Evolutionary conservation across 495 filamentous ascomycete genomes (phyloP).

Genomic region (Aspergillus bridgeri): DNA sequence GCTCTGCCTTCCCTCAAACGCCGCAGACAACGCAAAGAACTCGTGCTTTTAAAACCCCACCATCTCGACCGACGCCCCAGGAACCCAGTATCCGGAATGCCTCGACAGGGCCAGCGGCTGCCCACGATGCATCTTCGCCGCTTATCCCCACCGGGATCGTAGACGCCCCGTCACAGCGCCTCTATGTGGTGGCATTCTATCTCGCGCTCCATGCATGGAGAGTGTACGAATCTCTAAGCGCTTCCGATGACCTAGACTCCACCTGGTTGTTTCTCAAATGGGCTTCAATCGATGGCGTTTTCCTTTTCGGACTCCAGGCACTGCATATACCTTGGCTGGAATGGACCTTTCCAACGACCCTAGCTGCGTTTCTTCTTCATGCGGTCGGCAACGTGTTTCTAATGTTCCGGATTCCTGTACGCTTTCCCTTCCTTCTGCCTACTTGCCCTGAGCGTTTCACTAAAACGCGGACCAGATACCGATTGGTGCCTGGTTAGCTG

Average conservation of each 20-base stretch:
- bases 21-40: constrained; percentile 46
- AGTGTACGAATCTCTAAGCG: constrained; percentile 76
- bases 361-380: constrained; percentile 63
- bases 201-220: constrained; percentile 70
- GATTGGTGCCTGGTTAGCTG: constrained; percentile 62
- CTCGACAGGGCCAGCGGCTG: constrained; percentile 21
- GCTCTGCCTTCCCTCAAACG: constrained; percentile 67
- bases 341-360: constrained; percentile 70
- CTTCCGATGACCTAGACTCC: constrained; percentile 73
- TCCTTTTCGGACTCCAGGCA: constrained; percentile 78
- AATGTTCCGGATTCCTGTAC: constrained; percentile 85
- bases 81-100: constrained; percentile 26
- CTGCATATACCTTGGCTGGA: constrained; percentile 94
- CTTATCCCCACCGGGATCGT: constrained; percentile 69
- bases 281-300: constrained; percentile 75
- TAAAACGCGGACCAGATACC: constrained; percentile 51
- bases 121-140: constrained; percentile 45
- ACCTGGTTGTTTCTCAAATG: constrained; percentile 92
- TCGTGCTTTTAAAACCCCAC: constrained; percentile 30
- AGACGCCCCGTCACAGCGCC: constrained; percentile 83
- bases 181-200: constrained; percentile 80
- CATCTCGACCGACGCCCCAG: constrained; percentile 26
- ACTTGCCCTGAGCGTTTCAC: constrained; percentile 11
- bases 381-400: constrained; percentile 71
- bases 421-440: constrained; percentile 25